phyloP scores from a whole-genome alignment of 1,139 yeast genomes.

The Debaryomyces coudertii region DNA sequence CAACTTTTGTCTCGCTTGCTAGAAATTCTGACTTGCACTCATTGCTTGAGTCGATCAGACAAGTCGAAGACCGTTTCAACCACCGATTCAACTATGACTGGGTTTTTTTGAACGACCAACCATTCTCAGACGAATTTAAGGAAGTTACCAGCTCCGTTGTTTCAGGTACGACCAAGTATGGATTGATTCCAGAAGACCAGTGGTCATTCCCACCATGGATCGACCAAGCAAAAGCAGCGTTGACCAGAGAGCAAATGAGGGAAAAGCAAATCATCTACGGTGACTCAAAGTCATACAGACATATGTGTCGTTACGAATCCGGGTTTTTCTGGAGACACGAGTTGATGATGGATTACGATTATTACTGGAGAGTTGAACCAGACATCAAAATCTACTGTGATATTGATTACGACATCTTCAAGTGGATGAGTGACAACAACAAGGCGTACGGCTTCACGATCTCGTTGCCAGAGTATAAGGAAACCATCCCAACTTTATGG shows the following conservation, averaged over 20 bases:
- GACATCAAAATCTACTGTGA: conserved; percentile 79
- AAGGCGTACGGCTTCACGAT: conserved; percentile 80
- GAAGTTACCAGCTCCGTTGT: conserved; percentile 35
- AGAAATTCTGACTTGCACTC: conserved; percentile 43
- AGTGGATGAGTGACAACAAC: conserved; percentile 74
- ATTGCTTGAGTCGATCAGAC: conserved; percentile 45
- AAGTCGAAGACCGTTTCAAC: conserved; percentile 51
- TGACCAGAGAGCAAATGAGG: conserved; percentile 52
- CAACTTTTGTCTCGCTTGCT: conserved; percentile 51
- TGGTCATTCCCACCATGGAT: conserved; percentile 62
- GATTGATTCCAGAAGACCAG: conserved; percentile 48
- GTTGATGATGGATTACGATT: conserved; percentile 70
- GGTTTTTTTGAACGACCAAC: conserved; percentile 51
- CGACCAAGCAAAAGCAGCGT: conserved; percentile 59
- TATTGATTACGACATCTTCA: conserved; percentile 79
- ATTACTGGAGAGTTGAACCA: conserved; percentile 96
- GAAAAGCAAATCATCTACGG: conserved; percentile 63
- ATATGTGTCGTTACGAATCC: conserved; percentile 91
- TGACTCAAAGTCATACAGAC: conserved; percentile 64
- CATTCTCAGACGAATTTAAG: conserved; percentile 45
- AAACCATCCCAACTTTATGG: conserved; percentile 84
- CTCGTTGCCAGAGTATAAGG: conserved; percentile 79
- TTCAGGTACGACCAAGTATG: conserved; percentile 47
- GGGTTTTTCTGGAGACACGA: conserved; percentile 88
- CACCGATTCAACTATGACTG: conserved; percentile 47